A percentile compares a stretch with the other conserved stretches of the same genome.
phyloP scores from a whole-genome alignment of 2,329 filamentous ascomycete genomes.

The Ilyonectria sp. region DNA sequence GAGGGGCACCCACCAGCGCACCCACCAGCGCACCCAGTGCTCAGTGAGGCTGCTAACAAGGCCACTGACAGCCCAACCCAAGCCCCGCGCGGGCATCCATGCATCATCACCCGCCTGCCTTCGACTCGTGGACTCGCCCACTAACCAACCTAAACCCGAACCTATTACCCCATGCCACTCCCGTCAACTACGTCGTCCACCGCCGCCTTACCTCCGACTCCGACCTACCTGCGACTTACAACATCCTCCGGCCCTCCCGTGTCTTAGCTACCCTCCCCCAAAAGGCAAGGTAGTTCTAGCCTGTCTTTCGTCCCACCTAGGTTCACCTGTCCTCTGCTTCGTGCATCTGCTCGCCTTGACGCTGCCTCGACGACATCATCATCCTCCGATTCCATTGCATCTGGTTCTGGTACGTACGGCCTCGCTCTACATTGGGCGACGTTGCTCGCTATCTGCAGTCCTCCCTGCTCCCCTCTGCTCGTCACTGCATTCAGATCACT shows the following conservation, averaged over 20 bases:
- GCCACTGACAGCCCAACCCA: conserved; percentile 4
- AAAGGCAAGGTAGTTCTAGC: conserved; percentile 11
- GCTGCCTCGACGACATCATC: conserved; percentile 1
- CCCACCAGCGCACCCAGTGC: conserved; percentile 10
- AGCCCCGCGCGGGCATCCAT: conserved; percentile 6
- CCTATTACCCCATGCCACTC: not conserved
- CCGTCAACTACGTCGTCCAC: conserved; percentile 7
- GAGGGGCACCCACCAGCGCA: conserved; percentile 35
- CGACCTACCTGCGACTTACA: conserved; percentile 28
- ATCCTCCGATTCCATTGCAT: not conserved
- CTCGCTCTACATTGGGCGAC: not conserved
- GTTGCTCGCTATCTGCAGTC: conserved; percentile 1
- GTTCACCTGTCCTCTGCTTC: not conserved
- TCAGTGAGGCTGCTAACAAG: not conserved
- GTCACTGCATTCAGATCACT: not conserved
- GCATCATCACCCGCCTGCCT: not conserved
- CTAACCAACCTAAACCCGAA: not conserved
- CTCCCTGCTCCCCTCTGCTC: not conserved
- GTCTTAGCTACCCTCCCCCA: conserved; percentile 22
- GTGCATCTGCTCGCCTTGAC: conserved; percentile 5
- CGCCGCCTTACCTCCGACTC: conserved; percentile 25
- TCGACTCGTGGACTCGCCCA: not conserved
- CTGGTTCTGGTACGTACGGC: conserved; percentile 4
- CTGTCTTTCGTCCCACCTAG: not conserved
- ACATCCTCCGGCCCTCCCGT: conserved; percentile 32